Evolutionary conservation across 1,284 basidiomycete species (phyloP), one percentile per base, ranked within the genome.

Genomic region (Trichosporon sp.): DNA sequence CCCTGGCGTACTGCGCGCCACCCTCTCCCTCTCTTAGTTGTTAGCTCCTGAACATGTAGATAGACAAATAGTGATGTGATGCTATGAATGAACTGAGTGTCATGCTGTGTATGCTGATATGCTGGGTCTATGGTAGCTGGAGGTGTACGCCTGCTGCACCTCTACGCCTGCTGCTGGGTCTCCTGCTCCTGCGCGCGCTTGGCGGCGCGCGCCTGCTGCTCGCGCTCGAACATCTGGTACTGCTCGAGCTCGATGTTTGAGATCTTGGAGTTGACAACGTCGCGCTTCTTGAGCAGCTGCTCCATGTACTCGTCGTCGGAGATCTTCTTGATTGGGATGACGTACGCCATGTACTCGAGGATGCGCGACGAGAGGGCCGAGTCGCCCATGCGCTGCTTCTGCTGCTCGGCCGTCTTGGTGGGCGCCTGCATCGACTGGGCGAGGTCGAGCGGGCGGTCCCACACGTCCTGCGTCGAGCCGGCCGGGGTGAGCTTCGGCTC

Each of bases 281-380:
- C 60, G 53, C 72, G 70, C 70, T 80, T 76, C 65, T 75, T 75
- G 56, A 75, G 67, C 42, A 82, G 70, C 21, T 73, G 74, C 1
- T 67, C 68, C 9, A 81, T 68, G 70, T 80, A 80, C 65, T 82
- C 81, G 9, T 81, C 75, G 67, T 81, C 74, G 11, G 70, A 72
- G 25, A 82, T 66, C 70, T 79, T 77, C 12, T 76, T 69, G 11
- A 83, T 75, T 2, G 82, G 82, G 9, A 78, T 67, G 47, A 81
- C 62, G 53, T 65, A 66, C 13, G 76, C 66, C 29, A 81, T 66
- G 38, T 63, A 65, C 18, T 62, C 65, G 70, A 82, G 74, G 66
- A 81, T 76, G 25, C 70, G 68, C n/a, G 71, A 68, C 13, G 77
- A 76, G 25, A 81, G 65, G 0, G 78, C 70, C 13, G 68, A 68